Evolutionary conservation across 176 grass and related monocot species (phyloP).

Genomic region (Oryza punctata): DNA sequence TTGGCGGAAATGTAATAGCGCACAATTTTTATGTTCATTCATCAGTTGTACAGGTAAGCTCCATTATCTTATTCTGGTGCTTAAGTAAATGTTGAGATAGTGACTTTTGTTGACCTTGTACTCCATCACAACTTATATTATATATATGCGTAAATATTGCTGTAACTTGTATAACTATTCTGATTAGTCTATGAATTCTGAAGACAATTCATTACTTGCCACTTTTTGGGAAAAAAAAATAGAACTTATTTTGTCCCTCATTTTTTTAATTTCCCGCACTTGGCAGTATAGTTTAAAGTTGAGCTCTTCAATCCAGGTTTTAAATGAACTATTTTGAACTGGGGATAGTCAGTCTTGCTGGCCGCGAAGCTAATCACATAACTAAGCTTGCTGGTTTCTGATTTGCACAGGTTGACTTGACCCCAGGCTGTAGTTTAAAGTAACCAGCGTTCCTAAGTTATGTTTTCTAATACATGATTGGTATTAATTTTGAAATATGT

Average conservation of each 20-base stretch:
- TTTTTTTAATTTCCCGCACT: neutral
- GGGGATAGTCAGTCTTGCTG: no score
- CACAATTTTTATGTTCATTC: constrained; percentile 90
- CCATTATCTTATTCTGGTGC: neutral
- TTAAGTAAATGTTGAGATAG: neutral
- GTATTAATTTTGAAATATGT: neutral
- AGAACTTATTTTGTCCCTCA: neutral
- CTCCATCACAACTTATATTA: neutral
- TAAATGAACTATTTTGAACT: no score
- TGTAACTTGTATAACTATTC: neutral
- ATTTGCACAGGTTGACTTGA: no score
- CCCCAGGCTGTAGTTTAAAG: neutral
- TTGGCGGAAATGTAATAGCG: constrained; percentile 80
- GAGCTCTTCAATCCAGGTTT: no score
- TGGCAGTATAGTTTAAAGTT: neutral
- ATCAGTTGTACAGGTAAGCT: constrained; percentile 65
- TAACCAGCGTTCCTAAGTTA: neutral
- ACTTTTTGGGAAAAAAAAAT: neutral
- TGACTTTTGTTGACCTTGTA: neutral
- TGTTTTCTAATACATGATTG: neutral
- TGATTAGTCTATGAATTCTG: neutral
- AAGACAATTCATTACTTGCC: neutral
- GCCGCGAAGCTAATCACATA: no score
- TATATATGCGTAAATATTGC: neutral
- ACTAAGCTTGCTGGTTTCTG: no score